Base-by-base conservation (phyloP, 129 eudicot species). In the Flaveria ramosissima region DNA sequence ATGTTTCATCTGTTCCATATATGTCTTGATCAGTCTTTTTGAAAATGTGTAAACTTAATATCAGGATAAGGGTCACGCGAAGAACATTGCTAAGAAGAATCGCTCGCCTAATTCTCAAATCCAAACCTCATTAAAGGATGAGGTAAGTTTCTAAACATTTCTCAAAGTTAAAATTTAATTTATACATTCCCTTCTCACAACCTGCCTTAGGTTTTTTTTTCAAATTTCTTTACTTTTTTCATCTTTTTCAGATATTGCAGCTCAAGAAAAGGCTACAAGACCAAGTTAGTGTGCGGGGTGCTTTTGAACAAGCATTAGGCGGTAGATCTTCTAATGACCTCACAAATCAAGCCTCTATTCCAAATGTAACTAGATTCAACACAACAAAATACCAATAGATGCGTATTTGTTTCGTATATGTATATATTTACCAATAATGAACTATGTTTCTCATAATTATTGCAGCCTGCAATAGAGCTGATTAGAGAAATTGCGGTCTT, bases 381-480 rank as follows among this genome's bases (percentile, higher is more conserved):
- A 4, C 32, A 17, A n/a, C 30, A 53, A 67, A 56, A 7, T 27
- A 30, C 7, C 26, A 52, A 66, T 17, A 11, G 6, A 66, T 26
- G 47, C 1, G 9, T 9, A 24, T 23, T 45, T 26, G 45, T 45
- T 62, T 20, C 0, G 56, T 43, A 43, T 73, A 12, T 55, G 16
- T 59, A 19, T 39, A 39, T 23, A 67, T 39, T 39, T 11, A n/a
- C 32, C 13, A 8, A 14, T 52, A 16, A 52, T 4, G 70, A 30
- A 26, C 23, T 23, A 51, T 0, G 41, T 60, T 59, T 47, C 32
- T 21, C 55, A 7, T 74, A 20, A 53, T 52, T 42, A 68, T 80
- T 87, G 73, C 88, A 95, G 99, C 88, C 96, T n/a, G 90, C 96
- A 21, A 86, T 87, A 45, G 91, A 89, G 78, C 80, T 92, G 63